Base-by-base conservation (phyloP, 495 filamentous ascomycete species). In the Trichoderma gamsii region DNA sequence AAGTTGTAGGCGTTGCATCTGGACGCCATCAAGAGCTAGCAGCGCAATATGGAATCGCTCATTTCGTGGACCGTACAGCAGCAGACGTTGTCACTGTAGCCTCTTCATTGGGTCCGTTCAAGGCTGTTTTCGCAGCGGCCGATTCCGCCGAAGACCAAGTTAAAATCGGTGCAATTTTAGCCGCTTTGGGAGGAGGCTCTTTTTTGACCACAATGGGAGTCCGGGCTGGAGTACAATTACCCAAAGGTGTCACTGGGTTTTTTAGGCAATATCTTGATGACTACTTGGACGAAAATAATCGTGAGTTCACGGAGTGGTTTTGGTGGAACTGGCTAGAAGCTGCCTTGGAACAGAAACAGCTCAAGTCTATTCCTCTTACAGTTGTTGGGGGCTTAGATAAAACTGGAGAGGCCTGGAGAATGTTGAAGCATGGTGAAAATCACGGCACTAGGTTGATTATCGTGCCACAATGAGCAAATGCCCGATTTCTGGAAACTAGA, bases 171-270 rank as follows among this genome's bases (percentile, higher is more conserved):
- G 6, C 59, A 41, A 13, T 72, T 15, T 56, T 72, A 5, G 71
- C 38, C 0, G 65, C 65, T 11, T 69, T 70, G 61, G 71, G 71
- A 41, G 66, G 71, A 13, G 69, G 71, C 12, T 66, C 18, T 0
- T 72, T 72, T 63, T 64, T 72, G n/a, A 25, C 52, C 8, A 68
- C 71, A 1, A 68, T 72, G 71, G 71, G 71, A 23, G 65, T 72
- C 18, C 21, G 66, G 38, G 23, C 59, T 12, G 69, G 71, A 4
- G 71, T 72, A 4, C 23, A 35, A 44, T 63, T 72, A 18, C 71
- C 71, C 15, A 13, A 61, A 23, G 49, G 66, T 8, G 71, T 72
- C 2, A 68, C 27, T 15, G 69, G 66, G 7, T 23, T 29, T 13
- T 72, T 72, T 64, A 64, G 38, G 0, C 71, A 70, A 41, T 72